Evolutionary conservation across 2,329 filamentous ascomycete genomes (phyloP), one percentile per base, ranked within the genome.

Genomic region (Botrytis paeoniae): DNA sequence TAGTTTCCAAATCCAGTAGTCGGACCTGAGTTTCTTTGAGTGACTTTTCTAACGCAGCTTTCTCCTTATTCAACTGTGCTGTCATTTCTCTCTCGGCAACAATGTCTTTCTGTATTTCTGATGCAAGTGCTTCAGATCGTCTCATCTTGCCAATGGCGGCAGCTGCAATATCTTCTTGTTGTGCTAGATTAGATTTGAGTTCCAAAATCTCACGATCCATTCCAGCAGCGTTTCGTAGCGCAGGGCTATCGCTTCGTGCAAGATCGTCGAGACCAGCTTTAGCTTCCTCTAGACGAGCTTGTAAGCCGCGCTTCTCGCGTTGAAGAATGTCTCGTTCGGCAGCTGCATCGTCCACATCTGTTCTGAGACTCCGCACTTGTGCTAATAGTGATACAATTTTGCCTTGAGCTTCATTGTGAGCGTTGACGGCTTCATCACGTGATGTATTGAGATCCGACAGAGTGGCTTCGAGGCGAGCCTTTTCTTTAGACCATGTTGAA

Each of bases 401-500:
- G 81, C 93, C 88, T 81, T 98, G 96, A 3, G 95, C 95, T 77
- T 98, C 95, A 79, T 96, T 97, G 82, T 99, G 96, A 0, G 96
- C 95, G 78, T 90, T 91, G 69, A 94, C 92, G 16, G 96, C 95
- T 82, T 99, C 96, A 77, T 99, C 95, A 4, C 95, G 91, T n/a
- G 94, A 97, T 66, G 93, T 91, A 18, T 93, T 92, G 45, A 98
- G 89, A 81, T 98, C 94, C 69, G 95, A 91, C 71, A 99, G 86
- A 8, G 94, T 97, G 74, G 94, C 90, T 81, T 98, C 95, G 59
- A 99, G 87, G 25, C 95, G 91, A 25, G 94, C 89, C 85, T 98
- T 98, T 84, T 99, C 95, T 85, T 99, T 99, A 20, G 95, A 95
- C 95, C 96, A 98, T 0, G 95, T 97, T 25, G 94, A 97, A 82